Percentiles rank a stretch among this genome's conserved stretches.
These are phyloP conservation scores for Globisporangium polare DNA, from an alignment of 352 stramenopile species.

Conservation along the genomic window DNA sequence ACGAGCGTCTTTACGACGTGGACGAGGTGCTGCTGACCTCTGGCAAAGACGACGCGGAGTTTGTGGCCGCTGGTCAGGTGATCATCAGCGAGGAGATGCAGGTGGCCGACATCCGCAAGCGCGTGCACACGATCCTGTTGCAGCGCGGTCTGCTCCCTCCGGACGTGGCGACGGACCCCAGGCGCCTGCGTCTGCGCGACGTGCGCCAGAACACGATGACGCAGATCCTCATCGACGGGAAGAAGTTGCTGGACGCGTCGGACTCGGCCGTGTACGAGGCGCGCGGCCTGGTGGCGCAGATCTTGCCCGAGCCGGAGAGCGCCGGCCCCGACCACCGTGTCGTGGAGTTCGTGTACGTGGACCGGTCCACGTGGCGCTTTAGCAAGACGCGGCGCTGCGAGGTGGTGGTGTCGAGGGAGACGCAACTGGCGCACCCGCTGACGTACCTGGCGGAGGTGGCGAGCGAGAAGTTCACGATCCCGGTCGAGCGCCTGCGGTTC, in stretches of 20 bases:
- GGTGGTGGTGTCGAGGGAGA: slow-evolving; percentile 40
- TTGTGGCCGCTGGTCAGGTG: slow-evolving; percentile 55
- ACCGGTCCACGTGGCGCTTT: slow-evolving; percentile 66
- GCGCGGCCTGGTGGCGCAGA: slow-evolving; percentile 63
- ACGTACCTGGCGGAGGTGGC: slow-evolving; percentile 40
- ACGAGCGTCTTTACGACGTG: slow-evolving; percentile 40
- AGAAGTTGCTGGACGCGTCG: slow-evolving; percentile 60
- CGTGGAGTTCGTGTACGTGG: slow-evolving; percentile 64
- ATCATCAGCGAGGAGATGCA: slow-evolving; percentile 75
- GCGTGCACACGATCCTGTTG: slow-evolving; percentile 39
- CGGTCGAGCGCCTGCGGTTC: slow-evolving; percentile 46
- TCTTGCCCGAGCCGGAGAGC: slow-evolving; percentile 53
- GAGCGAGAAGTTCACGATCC: slow-evolving; percentile 41
- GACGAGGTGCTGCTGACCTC: slow-evolving; percentile 56
- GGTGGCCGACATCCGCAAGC: slow-evolving; percentile 64
- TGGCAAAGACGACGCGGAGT: slow-evolving; percentile 46
- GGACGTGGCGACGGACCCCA: slow-evolving; percentile 18
- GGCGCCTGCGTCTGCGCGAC: slow-evolving; percentile 62
- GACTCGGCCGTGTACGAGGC: slow-evolving; percentile 76
- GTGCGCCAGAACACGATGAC: slow-evolving; percentile 64
- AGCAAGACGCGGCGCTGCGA: slow-evolving; percentile 48
- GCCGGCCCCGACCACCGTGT: slow-evolving; percentile 46
- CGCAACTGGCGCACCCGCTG: slow-evolving; percentile 22
- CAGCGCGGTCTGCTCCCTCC: slow-evolving; percentile 33
- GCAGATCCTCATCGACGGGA: slow-evolving; percentile 55